phyloP scores from a whole-genome alignment of 345 rosid genomes.

The Euclidium syriacum region DNA sequence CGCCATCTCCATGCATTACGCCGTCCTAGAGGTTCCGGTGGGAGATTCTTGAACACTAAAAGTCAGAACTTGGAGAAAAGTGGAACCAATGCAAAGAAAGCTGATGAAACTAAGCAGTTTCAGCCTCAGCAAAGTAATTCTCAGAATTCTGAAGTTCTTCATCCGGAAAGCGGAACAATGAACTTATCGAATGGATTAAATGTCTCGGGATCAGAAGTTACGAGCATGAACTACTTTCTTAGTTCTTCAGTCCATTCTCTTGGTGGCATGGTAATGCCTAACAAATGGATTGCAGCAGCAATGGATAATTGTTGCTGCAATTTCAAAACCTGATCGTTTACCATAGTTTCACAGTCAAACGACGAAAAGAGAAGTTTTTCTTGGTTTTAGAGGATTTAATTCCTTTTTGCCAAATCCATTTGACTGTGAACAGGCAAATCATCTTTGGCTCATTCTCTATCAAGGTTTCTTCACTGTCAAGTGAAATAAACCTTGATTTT shows the following conservation, averaged over 20 bases:
- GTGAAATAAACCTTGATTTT: not conserved
- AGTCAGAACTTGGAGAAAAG: constrained; percentile 21
- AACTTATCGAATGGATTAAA: constrained; percentile 53
- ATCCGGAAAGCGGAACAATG: constrained; percentile 59
- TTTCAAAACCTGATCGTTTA: constrained; percentile 45
- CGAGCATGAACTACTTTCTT: constrained; percentile 56
- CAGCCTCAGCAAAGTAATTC: constrained; percentile 52
- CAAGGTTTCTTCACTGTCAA: constrained; percentile 14
- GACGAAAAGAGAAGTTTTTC: not conserved
- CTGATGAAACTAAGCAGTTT: constrained; percentile 11
- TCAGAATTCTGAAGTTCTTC: constrained; percentile 72
- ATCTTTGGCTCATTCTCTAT: constrained; percentile 59
- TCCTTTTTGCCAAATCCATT: constrained; percentile 31
- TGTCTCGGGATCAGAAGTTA: constrained; percentile 67
- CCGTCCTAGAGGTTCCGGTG: constrained; percentile 93
- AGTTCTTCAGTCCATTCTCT: constrained; percentile 37
- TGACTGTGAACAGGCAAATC: constrained; percentile 86
- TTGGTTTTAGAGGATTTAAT: constrained; percentile 3
- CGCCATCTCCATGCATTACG: constrained; percentile 97
- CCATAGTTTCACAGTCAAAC: constrained; percentile 20
- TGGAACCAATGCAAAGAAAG: constrained; percentile 27
- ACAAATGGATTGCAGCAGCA: constrained; percentile 59
- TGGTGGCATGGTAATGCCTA: constrained; percentile 59
- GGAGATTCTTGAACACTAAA: constrained; percentile 87
- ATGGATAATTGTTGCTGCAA: constrained; percentile 46